Conservation (phyloP, 495 filamentous ascomycete species). For the Mycothermus thermophilus region DNA sequence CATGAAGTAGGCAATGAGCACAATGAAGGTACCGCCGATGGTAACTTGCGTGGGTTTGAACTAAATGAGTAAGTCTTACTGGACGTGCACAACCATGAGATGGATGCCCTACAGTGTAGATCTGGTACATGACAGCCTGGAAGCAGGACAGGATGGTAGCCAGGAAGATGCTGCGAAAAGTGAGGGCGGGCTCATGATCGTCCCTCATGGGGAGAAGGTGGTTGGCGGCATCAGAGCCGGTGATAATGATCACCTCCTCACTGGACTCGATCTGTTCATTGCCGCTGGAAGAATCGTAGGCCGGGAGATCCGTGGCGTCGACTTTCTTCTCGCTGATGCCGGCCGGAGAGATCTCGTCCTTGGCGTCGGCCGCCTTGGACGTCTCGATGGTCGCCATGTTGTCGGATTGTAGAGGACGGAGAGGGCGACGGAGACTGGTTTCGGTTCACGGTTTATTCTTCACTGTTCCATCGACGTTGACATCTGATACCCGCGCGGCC, state of each 20-base stretch:
- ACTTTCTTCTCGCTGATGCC: no score
- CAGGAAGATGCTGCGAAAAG: slow-evolving; percentile 32
- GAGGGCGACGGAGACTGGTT: no score
- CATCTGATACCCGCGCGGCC: not conserved
- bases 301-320: not conserved
- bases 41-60: slow-evolving; percentile 13
- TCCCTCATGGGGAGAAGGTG: slow-evolving; percentile 32
- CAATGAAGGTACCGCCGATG: slow-evolving; percentile 12
- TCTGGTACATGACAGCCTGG: slow-evolving; percentile 36
- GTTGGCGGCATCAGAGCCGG: slow-evolving; percentile 11
- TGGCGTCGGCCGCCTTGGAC: not conserved
- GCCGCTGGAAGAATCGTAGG: not conserved
- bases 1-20: slow-evolving; percentile 26
- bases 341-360: not conserved
- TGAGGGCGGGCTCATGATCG: slow-evolving; percentile 31
- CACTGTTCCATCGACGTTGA: no score
- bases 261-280: slow-evolving; percentile 13
- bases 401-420: no score
- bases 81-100: no score
- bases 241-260: slow-evolving; percentile 19
- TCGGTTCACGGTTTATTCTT: no score
- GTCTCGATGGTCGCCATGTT: no score
- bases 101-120: slow-evolving; percentile 23
- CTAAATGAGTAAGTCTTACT: no score
- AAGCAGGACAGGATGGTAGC: slow-evolving; percentile 32